Percentiles rank a stretch among this genome's conserved stretches.
Conservation (phyloP, 176 grass and related monocot genomes). For the Cenchrus fungigraminus region DNA sequence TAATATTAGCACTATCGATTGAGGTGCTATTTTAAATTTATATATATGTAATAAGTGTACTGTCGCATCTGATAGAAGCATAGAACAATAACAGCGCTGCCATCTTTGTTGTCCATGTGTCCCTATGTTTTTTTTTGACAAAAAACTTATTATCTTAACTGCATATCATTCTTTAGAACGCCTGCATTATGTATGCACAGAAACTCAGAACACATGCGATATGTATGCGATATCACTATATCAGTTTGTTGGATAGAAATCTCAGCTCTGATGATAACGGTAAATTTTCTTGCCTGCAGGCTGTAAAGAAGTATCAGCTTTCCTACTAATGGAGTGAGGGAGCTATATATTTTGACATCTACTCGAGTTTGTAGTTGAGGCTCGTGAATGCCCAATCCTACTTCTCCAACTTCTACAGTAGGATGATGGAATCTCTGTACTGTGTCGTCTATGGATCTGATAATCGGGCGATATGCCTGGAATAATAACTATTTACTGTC, state of each 20-base stretch:
- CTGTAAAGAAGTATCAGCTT: not conserved
- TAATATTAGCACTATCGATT: not conserved
- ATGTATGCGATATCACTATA: not conserved
- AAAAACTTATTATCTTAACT: not conserved
- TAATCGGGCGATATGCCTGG: not conserved
- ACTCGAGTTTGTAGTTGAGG: not conserved
- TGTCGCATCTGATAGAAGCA: not conserved
- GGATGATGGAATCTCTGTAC: not conserved
- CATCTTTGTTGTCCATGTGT: not conserved
- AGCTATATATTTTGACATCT: not conserved
- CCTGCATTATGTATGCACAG: too few relatives aligned
- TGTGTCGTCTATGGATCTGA: conserved; percentile 16
- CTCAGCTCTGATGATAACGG: not conserved
- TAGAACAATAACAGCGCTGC: not conserved
- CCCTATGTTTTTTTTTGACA: not conserved
- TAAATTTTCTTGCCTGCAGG: not conserved
- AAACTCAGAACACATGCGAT: too few relatives aligned
- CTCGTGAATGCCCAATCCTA: not conserved
- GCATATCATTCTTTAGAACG: not conserved
- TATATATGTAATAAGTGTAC: not conserved
- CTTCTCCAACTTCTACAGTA: conserved; percentile 16
- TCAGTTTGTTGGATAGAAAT: not conserved
- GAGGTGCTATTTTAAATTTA: not conserved
- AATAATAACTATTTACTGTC: not conserved
- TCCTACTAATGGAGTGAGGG: not conserved